phyloP scores from a whole-genome alignment of 192 early-diverging fungal species.

The Chytriomyces hyalinus region DNA sequence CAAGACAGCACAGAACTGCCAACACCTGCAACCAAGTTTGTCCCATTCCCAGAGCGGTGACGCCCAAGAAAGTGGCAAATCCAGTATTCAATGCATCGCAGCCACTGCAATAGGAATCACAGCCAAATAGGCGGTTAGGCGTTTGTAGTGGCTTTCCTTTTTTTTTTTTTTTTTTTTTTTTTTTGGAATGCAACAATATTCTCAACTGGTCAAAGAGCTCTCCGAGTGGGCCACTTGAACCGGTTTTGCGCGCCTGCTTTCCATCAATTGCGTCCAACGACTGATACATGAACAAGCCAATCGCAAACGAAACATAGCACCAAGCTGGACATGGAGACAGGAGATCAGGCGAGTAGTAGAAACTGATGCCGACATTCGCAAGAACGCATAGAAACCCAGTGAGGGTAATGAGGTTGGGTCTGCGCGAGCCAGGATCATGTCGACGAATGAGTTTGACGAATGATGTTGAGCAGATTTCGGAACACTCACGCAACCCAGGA shows the following conservation, averaged over 20 bases:
- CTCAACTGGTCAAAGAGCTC: constrained; percentile 89
- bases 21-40: constrained; percentile 67
- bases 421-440: constrained; percentile 28
- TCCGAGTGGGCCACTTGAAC: constrained; percentile 84
- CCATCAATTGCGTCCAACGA: constrained; percentile 94
- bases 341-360: constrained; percentile 77
- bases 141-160: too few species aligned
- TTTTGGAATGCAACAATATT: constrained; percentile 1
- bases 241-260: constrained; percentile 91
- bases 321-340: constrained; percentile 74
- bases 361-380: constrained; percentile 71
- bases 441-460: background rate
- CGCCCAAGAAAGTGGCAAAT: constrained; percentile 63
- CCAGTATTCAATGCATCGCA: constrained; percentile 74
- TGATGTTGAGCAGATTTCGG: background rate
- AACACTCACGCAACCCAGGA: constrained; percentile 78
- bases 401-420: constrained; percentile 90
- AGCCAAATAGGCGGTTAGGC: too few species aligned
- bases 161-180: too few species aligned
- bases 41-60: constrained; percentile 70
- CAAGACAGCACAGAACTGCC: constrained; percentile 46
- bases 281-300: constrained; percentile 87
- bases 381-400: constrained; percentile 81
- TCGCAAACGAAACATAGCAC: constrained; percentile 62
- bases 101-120: constrained; percentile 42